Conservation (phyloP, 148 eudicot species). For the Arctostaphylos glauca region DNA sequence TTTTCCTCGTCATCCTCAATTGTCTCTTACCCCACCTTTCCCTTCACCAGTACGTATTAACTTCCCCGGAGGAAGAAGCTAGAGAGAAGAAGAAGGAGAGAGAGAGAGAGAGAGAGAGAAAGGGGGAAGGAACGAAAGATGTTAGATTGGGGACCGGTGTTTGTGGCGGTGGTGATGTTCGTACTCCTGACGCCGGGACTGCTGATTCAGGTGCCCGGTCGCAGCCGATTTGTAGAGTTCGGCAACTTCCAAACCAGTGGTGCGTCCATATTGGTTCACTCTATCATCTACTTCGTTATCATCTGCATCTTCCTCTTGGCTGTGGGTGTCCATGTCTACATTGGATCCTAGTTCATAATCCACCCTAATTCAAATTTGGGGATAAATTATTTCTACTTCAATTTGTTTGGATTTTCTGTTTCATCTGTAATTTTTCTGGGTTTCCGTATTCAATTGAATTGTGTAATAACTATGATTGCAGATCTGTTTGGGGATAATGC, state of each 20-base stretch:
- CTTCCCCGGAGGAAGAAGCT: background rate
- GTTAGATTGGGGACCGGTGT: slow-evolving; percentile 92
- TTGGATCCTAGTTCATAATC: slow-evolving; percentile 27
- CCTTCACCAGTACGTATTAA: background rate
- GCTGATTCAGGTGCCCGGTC: slow-evolving; percentile 76
- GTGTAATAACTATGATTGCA: background rate
- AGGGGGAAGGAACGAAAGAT: slow-evolving; percentile 22
- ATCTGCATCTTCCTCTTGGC: slow-evolving; percentile 64
- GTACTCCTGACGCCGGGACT: slow-evolving; percentile 74
- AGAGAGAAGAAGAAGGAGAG: background rate
- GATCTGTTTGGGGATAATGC: background rate
- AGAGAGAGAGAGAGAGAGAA: background rate
- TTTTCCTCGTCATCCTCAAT: slow-evolving; percentile 34
- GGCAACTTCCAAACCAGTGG: slow-evolving; percentile 74
- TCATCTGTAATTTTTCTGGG: background rate
- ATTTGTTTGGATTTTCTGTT: background rate
- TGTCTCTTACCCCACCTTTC: slow-evolving; percentile 23
- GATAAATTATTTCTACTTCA: background rate
- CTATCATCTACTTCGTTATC: slow-evolving; percentile 59
- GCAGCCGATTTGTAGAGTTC: slow-evolving; percentile 47
- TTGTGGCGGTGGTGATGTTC: slow-evolving; percentile 82
- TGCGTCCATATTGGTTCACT: slow-evolving; percentile 66
- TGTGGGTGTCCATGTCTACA: slow-evolving; percentile 56
- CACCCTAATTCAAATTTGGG: background rate
- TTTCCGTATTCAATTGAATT: too few relatives aligned